A percentile compares a stretch with the other conserved stretches of the same genome.
phyloP scores from a whole-genome alignment of 371 early-diverging fungal genomes.

The Rhizomucor pusillus region DNA sequence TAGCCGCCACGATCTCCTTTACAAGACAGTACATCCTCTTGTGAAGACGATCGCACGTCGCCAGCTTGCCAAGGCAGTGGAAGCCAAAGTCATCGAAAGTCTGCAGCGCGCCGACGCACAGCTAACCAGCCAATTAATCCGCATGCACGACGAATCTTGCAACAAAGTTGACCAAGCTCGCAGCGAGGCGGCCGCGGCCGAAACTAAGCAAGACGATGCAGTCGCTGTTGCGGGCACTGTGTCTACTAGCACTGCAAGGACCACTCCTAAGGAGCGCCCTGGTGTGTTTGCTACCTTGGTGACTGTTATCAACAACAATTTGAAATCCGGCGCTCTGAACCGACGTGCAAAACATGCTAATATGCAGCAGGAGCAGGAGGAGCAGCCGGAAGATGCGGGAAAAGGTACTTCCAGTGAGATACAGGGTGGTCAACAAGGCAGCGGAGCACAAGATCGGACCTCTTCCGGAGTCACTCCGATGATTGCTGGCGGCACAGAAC shows the following conservation, averaged over 20 bases:
- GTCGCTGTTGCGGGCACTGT: background rate
- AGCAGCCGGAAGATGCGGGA: background rate
- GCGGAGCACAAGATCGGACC: no score
- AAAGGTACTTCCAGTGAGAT: no score
- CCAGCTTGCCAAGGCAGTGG: slow-evolving; percentile 48
- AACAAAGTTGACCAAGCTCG: slow-evolving; percentile 4
- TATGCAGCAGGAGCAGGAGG: background rate
- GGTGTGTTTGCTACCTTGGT: slow-evolving; percentile 22
- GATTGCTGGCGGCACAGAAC: no score
- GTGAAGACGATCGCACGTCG: slow-evolving; percentile 43
- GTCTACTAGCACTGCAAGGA: background rate
- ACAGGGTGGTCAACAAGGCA: no score
- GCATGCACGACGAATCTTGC: slow-evolving; percentile 16
- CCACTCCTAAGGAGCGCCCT: slow-evolving; percentile 9
- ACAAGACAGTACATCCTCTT: slow-evolving; percentile 46
- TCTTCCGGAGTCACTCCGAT: no score
- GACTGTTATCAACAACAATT: slow-evolving; percentile 23
- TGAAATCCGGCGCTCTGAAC: slow-evolving; percentile 15
- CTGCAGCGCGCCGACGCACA: slow-evolving; percentile 36
- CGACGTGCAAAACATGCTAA: slow-evolving; percentile 1
- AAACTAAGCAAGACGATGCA: background rate
- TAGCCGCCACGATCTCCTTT: slow-evolving; percentile 41
- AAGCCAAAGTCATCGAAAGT: slow-evolving; percentile 33
- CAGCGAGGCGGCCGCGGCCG: slow-evolving; percentile 1
- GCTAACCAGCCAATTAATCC: slow-evolving; percentile 20